Conservation (phyloP, 1,139 yeast species). For the Zygoascus sp. region DNA sequence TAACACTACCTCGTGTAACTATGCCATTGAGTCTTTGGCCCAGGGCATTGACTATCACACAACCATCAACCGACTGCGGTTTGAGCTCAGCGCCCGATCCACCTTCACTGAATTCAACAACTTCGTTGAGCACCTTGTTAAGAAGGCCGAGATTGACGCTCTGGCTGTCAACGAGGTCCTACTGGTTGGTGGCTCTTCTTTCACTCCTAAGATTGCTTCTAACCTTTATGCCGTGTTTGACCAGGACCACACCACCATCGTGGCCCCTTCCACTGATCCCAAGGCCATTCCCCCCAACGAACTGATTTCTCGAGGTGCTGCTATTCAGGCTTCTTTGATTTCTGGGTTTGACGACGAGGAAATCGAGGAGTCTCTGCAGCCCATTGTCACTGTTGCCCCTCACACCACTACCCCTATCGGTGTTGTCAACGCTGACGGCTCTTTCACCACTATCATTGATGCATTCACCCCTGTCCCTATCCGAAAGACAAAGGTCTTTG, state of each 20-base stretch:
- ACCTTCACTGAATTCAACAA: conserved; percentile 70
- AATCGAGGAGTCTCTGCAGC: conserved; percentile 76
- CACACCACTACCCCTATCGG: conserved; percentile 86
- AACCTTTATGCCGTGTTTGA: conserved; percentile 66
- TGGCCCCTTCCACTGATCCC: conserved; percentile 71
- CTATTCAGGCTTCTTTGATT: conserved; percentile 89
- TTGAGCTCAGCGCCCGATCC: conserved; percentile 79
- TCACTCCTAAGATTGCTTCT: conserved; percentile 84
- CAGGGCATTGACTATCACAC: conserved; percentile 94
- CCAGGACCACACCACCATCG: conserved; percentile 70
- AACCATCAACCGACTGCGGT: conserved; percentile 88
- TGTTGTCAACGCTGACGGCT: conserved; percentile 48
- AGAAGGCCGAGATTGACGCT: conserved; percentile 79
- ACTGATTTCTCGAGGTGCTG: conserved; percentile 90
- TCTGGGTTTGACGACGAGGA: conserved; percentile 84
- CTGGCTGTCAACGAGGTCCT: conserved; percentile 88
- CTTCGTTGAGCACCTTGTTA: conserved; percentile 69
- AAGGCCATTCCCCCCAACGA: conserved; percentile 88
- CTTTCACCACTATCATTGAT: conserved; percentile 66
- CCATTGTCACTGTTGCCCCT: conserved; percentile 83
- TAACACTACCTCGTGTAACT: conserved; percentile 82
- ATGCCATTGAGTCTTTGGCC: conserved; percentile 91
- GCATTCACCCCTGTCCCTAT: conserved; percentile 91
- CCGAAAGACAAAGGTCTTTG: conserved; percentile 66
- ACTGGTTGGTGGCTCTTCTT: conserved; percentile 90